Percentiles rank a stretch among this genome's conserved stretches.
Conservation (phyloP, 2,329 filamentous ascomycete species). For the Aspergillus melleus region DNA sequence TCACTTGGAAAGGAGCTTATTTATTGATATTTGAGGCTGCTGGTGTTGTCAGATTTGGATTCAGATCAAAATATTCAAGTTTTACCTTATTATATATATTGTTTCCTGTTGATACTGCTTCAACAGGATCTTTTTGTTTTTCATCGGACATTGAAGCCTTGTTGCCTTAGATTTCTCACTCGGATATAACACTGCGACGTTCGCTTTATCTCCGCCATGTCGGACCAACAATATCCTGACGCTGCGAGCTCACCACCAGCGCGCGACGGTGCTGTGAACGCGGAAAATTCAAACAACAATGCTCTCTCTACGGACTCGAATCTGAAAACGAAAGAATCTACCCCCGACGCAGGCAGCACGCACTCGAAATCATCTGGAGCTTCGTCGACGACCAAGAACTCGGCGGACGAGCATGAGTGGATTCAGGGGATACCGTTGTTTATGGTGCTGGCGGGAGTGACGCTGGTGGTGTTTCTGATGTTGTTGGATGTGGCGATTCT, state of each 20-base stretch:
- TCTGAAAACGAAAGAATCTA: background rate
- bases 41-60: too few relatives aligned
- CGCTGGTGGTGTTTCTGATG: slow-evolving; percentile 49
- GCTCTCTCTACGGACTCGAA: background rate
- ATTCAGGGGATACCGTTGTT: slow-evolving; percentile 18
- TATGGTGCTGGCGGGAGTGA: slow-evolving; percentile 38
- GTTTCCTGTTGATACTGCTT: too few relatives aligned
- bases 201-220: background rate
- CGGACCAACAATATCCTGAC: background rate
- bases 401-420: slow-evolving; percentile 9
- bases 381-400: background rate
- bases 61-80: too few relatives aligned
- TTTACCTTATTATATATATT: too few relatives aligned
- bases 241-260: too few relatives aligned
- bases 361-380: background rate
- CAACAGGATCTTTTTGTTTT: too few relatives aligned
- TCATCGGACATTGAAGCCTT: too few relatives aligned
- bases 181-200: too few relatives aligned
- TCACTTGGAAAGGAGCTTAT: too few relatives aligned
- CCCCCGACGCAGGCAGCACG: background rate
- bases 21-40: too few relatives aligned
- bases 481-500: slow-evolving; percentile 57
- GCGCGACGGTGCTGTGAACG: background rate
- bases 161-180: too few relatives aligned
- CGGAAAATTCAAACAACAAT: background rate